Conservation (phyloP, 805 yeast genomes). For the Candida hispaniensis region DNA sequence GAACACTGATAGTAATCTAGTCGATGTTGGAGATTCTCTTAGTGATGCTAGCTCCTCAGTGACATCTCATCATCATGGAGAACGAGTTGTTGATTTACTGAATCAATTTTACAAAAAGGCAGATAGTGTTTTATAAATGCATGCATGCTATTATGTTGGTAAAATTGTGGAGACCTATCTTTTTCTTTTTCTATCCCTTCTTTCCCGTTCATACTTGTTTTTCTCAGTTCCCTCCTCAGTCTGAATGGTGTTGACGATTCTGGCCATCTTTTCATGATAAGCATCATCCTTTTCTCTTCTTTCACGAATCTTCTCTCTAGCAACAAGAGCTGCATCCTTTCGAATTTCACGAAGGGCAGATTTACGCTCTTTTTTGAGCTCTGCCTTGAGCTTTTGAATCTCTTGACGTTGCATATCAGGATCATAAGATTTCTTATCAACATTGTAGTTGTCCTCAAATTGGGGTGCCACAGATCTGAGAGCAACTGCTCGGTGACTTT, state of each 20-base stretch:
- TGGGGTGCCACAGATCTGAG: conserved; percentile 80
- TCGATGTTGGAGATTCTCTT: conserved; percentile 11
- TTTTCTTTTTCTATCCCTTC: conserved; percentile 47
- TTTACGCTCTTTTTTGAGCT: conserved; percentile 86
- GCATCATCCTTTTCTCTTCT: conserved; percentile 64
- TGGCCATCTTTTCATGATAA: conserved; percentile 85
- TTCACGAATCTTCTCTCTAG: conserved; percentile 71
- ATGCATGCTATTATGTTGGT: too few relatives aligned
- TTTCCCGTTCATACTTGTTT: conserved; percentile 84
- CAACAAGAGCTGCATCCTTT: conserved; percentile 75
- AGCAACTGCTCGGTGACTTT: conserved; percentile 72
- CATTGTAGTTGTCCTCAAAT: conserved; percentile 92
- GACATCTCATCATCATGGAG: too few relatives aligned
- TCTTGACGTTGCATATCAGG: conserved; percentile 74
- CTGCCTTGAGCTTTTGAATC: conserved; percentile 66
- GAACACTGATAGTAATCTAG: conserved; percentile 1
- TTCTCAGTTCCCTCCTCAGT: conserved; percentile 94
- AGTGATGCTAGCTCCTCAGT: too few relatives aligned
- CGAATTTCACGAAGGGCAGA: conserved; percentile 81
- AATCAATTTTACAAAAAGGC: conserved; percentile 15
- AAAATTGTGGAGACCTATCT: too few relatives aligned
- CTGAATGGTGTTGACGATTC: conserved; percentile 72
- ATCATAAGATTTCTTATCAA: conserved; percentile 87
- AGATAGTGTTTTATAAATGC: conserved; percentile 1
- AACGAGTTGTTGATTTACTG: conserved; percentile 13